Percentiles rank a stretch among this genome's conserved stretches.
Evolutionary conservation across 2,329 filamentous ascomycete genomes (phyloP).

Genomic region (Cyclaneusma minus): DNA sequence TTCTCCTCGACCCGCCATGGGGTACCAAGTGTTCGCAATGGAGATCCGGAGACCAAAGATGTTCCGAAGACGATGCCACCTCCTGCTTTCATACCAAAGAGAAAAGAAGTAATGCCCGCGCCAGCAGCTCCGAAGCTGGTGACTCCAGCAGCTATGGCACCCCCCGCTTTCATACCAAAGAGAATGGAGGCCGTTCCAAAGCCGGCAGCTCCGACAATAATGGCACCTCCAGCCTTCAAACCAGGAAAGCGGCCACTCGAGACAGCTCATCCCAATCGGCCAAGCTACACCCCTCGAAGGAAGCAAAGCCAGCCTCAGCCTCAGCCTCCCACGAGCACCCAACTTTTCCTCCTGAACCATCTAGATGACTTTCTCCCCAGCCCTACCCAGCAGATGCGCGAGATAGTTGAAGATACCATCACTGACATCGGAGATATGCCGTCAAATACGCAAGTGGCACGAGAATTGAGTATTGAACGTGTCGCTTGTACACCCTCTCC

Average conservation of each 20-base stretch:
- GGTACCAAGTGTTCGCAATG: too few species aligned
- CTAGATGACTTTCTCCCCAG: slow-evolving; percentile 39
- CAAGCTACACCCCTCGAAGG: slow-evolving; percentile 4
- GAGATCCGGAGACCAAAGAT: too few species aligned
- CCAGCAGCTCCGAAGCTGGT: too few species aligned
- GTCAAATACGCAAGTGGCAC: slow-evolving; percentile 10
- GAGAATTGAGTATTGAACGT: slow-evolving; percentile 4
- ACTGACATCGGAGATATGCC: slow-evolving; percentile 11
- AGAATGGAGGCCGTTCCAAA: neutral
- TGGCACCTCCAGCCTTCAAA: slow-evolving; percentile 1
- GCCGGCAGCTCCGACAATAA: neutral
- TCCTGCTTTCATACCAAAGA: too few species aligned
- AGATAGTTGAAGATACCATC: slow-evolving; percentile 32
- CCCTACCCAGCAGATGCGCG: slow-evolving; percentile 37
- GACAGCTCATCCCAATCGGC: slow-evolving; percentile 2
- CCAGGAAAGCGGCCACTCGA: slow-evolving; percentile 1
- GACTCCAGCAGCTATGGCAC: too few species aligned
- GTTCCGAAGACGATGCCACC: too few species aligned
- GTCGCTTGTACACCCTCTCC: neutral
- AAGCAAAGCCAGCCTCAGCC: neutral
- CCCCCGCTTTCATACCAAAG: neutral
- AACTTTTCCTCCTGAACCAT: slow-evolving; percentile 32
- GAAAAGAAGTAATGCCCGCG: too few species aligned
- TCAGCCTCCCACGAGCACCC: slow-evolving; percentile 28
- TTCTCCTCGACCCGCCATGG: too few species aligned